Conservation (phyloP, 257 asterid genomes). For the Sherardia arvensis region DNA sequence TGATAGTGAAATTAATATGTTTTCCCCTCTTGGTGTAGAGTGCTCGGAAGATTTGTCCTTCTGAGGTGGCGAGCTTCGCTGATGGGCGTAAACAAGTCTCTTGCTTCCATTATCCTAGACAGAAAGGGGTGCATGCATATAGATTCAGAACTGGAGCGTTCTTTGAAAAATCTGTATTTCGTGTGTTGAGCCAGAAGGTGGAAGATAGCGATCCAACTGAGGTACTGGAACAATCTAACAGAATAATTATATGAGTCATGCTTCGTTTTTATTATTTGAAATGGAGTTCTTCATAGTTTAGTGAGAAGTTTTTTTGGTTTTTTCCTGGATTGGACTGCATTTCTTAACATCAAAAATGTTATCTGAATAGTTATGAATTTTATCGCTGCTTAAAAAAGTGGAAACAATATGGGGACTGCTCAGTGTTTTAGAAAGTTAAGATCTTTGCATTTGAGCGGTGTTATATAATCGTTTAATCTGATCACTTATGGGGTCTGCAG, state of each 20-base stretch:
- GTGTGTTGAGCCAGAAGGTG: conserved; percentile 25
- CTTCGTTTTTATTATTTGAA: not conserved
- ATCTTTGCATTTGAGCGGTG: not conserved
- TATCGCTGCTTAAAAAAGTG: not conserved
- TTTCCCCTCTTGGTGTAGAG: conserved; percentile 31
- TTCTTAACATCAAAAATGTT: not conserved
- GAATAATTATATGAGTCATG: not conserved
- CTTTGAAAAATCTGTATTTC: conserved; percentile 57
- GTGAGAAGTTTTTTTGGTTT: not conserved
- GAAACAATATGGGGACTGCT: not conserved
- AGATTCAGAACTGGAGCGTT: conserved; percentile 51
- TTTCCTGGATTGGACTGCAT: not conserved
- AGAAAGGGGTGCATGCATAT: conserved; percentile 31
- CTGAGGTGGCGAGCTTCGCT: conserved; percentile 23
- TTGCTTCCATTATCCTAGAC: conserved; percentile 52
- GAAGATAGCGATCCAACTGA: conserved; percentile 34
- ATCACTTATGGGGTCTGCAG: not conserved
- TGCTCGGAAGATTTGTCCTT: conserved; percentile 38
- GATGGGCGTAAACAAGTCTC: conserved; percentile 31
- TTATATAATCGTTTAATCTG: not conserved
- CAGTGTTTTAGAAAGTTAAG: not conserved
- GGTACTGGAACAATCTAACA: conserved; percentile 6
- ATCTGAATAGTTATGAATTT: not conserved
- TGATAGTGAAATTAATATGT: not conserved
- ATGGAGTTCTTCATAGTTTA: not conserved